These are phyloP conservation scores for Mycena rosella DNA, from an alignment of 768 basidiomycete genomes.

Conservation along the genomic window DNA sequence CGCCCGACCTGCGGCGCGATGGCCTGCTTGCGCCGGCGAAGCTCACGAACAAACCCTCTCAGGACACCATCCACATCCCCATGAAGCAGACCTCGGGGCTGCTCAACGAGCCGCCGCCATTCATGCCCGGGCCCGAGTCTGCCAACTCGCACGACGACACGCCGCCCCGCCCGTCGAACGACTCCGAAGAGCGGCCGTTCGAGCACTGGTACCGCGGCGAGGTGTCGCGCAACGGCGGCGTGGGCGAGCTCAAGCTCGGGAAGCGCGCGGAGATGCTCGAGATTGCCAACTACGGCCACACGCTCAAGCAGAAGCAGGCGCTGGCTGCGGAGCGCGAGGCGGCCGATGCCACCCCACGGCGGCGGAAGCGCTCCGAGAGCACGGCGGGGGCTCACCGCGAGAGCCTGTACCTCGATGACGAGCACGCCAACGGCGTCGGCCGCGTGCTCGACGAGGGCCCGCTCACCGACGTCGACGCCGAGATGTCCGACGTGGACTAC, in stretches of 20 bases:
- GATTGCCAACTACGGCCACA: slow-evolving; percentile 88
- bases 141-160: slow-evolving; percentile 57
- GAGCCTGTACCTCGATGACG: slow-evolving; percentile 79
- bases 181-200: slow-evolving; percentile 86
- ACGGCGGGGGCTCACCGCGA: slow-evolving; percentile 65
- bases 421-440: slow-evolving; percentile 56
- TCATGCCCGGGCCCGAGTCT: slow-evolving; percentile 59
- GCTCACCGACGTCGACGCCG: slow-evolving; percentile 79
- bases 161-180: slow-evolving; percentile 70
- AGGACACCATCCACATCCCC: slow-evolving; percentile 45
- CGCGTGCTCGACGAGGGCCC: slow-evolving; percentile 83
- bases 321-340: slow-evolving; percentile 38
- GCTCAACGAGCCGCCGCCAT: slow-evolving; percentile 76
- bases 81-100: slow-evolving; percentile 59
- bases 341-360: slow-evolving; percentile 41
- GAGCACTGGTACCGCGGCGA: slow-evolving; percentile 95
- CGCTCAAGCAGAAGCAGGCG: slow-evolving; percentile 51
- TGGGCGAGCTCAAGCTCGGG: slow-evolving; percentile 84
- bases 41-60: slow-evolving; percentile 29
- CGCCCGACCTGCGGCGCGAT: slow-evolving; percentile 47
- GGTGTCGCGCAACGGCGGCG: slow-evolving; percentile 88
- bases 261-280: slow-evolving; percentile 87
- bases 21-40: slow-evolving; percentile 41
- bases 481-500: slow-evolving; percentile 59
- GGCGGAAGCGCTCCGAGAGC: slow-evolving; percentile 76